Evolutionary conservation across 148 eudicot genomes (phyloP).

Genomic region (Oxyria digyna): DNA sequence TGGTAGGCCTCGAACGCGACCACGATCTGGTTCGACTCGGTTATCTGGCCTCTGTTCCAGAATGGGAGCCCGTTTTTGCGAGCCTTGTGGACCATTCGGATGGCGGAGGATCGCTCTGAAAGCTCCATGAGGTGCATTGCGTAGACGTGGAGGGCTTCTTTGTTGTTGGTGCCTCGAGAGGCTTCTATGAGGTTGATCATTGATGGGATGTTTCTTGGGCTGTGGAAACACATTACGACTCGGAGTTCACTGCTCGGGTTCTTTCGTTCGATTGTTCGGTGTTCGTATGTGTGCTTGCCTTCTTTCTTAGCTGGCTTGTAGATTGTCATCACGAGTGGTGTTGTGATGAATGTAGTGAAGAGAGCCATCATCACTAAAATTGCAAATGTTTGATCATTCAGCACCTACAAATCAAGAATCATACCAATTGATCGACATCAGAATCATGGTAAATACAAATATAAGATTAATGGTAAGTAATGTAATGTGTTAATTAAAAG

Average conservation of each 20-base stretch:
- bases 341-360: constrained; percentile 73
- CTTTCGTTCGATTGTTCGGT: constrained; percentile 41
- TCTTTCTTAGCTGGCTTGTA: constrained; percentile 56
- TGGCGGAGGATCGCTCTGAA: constrained; percentile 73
- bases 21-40: constrained; percentile 38
- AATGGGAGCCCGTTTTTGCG: constrained; percentile 60
- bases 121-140: constrained; percentile 91
- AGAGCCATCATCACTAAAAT: constrained; percentile 74
- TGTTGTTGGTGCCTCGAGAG: constrained; percentile 53
- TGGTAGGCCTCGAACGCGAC: constrained; percentile 73
- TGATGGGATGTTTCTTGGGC: constrained; percentile 40
- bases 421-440: no score
- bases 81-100: constrained; percentile 73
- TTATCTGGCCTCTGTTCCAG: constrained; percentile 33
- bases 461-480: neutral
- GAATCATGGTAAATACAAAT: no score
- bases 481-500: neutral
- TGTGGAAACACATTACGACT: constrained; percentile 56
- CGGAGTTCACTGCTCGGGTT: constrained; percentile 42
- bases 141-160: constrained; percentile 40
- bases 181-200: constrained; percentile 68
- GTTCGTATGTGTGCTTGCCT: constrained; percentile 29
- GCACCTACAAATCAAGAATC: no score
- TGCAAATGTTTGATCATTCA: constrained; percentile 79
- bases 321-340: constrained; percentile 51